Conservation (phyloP, 192 early-diverging fungal genomes). For the Umbelopsis vinacea region DNA sequence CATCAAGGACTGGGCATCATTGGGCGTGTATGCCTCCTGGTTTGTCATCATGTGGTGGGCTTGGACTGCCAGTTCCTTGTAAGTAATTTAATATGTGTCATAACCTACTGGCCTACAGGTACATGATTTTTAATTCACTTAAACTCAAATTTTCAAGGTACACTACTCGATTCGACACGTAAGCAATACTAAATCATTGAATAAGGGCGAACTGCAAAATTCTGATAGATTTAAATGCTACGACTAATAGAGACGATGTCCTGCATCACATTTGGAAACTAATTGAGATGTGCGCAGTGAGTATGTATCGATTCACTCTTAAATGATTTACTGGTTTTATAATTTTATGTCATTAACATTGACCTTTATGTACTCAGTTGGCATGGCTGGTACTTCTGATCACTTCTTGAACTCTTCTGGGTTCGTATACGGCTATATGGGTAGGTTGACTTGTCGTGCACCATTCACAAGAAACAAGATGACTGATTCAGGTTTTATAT, state of each 20-base stretch:
- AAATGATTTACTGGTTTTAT: neutral
- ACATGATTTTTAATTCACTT: neutral
- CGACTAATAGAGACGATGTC: conserved; percentile 40
- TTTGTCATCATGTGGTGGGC: conserved; percentile 58
- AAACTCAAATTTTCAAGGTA: conserved; percentile 18
- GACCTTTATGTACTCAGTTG: conserved; percentile 37
- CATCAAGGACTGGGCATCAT: conserved; percentile 44
- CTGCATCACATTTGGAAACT: conserved; percentile 41
- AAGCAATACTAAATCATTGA: conserved; percentile 5
- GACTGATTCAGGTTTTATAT: neutral
- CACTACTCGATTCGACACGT: conserved; percentile 45
- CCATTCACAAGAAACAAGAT: neutral
- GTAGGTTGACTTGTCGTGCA: neutral
- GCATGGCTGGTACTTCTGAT: conserved; percentile 48
- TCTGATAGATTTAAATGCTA: neutral
- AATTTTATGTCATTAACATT: neutral
- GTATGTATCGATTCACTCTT: conserved; percentile 27
- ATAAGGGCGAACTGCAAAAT: too few relatives aligned
- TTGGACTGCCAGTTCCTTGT: conserved; percentile 52
- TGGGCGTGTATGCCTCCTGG: conserved; percentile 50
- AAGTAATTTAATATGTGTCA: neutral
- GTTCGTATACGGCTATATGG: conserved; percentile 47
- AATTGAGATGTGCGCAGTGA: conserved; percentile 44
- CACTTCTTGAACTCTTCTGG: conserved; percentile 47
- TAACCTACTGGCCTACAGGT: neutral